Base-by-base conservation (phyloP, 352 stramenopile genomes). In the Blastocystis sp. region DNA sequence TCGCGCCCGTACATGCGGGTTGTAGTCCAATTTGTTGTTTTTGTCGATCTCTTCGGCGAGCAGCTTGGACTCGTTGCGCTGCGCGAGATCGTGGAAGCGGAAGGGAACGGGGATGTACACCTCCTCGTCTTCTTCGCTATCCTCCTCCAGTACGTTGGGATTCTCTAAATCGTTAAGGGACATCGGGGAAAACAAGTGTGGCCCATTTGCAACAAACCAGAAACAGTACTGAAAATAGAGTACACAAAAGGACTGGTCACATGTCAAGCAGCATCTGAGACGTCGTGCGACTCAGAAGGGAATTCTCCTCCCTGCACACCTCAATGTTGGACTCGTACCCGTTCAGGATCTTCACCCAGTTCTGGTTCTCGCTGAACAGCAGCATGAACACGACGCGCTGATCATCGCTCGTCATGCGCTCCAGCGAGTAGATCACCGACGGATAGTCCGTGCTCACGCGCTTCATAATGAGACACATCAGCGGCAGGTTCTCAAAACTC, bases 391-490 rank as follows among this genome's bases (percentile, higher is more conserved):
- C 52, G 34, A 62, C 56, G 23, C 74, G 14, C 52, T 84, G 17
- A 9, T 84, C 74, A 19, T 66, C 61, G 10, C 56, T 69, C 34
- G 74, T 84, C 48, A 84, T 69, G 10, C 74, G 45, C 45, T 84
- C 74, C 56, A 84, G 14, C 17, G 74, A 84, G 28, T 84, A 84
- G 34, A 84, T 67, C 2, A 84, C 74, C 19, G 53, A 59, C 34
- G 74, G 74, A 69, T 67, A 84, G 14, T 84, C 74, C 41, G 56
- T 53, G 9, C 23, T 84, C 23, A 84, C 74, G 11, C 66, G 65
- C 74, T 84, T 84, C 41, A 84, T 53, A 84, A 84, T 84, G 21
- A 84, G 48, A 10, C 45, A 67, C 45, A 84, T 84, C 53, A 84
- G 48, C 2, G 74, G 74, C n/a, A 84, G 53, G 41, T 84, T 84